phyloP scores from a whole-genome alignment of 2,329 filamentous ascomycete genomes.

The Helotiales sp. region DNA sequence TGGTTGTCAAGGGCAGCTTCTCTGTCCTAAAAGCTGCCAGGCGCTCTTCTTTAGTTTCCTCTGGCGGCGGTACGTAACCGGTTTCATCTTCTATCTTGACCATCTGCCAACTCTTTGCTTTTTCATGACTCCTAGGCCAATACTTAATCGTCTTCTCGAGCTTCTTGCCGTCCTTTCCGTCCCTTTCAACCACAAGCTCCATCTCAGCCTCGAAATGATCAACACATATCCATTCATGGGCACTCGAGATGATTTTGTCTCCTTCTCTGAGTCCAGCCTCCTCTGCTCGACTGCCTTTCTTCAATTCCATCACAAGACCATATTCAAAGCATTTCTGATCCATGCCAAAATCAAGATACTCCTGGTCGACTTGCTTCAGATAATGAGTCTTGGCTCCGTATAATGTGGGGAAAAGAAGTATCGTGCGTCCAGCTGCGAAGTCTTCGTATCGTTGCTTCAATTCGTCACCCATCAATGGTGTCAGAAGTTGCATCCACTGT shows the following conservation, averaged over 20 bases:
- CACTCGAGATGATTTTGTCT: slow-evolving; percentile 22
- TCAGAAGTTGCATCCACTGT: slow-evolving; percentile 17
- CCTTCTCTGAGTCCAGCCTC: slow-evolving; percentile 27
- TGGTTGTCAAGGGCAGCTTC: too few species aligned
- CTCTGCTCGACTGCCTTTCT: slow-evolving; percentile 23
- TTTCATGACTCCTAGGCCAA: slow-evolving; percentile 24
- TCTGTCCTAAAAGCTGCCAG: background rate
- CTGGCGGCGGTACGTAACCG: background rate
- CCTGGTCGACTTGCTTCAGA: slow-evolving; percentile 20
- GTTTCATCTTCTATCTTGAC: slow-evolving; percentile 27
- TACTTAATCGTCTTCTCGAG: slow-evolving; percentile 18
- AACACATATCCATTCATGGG: slow-evolving; percentile 25
- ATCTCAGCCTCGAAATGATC: slow-evolving; percentile 22
- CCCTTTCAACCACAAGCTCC: slow-evolving; percentile 21
- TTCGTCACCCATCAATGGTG: slow-evolving; percentile 20
- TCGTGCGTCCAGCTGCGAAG: slow-evolving; percentile 12
- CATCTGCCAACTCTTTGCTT: slow-evolving; percentile 26
- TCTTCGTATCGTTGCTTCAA: slow-evolving; percentile 8
- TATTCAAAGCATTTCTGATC: slow-evolving; percentile 21
- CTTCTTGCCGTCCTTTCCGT: too few species aligned
- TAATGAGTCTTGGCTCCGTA: slow-evolving; percentile 22
- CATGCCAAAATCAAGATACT: slow-evolving; percentile 29
- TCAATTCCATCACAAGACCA: slow-evolving; percentile 21
- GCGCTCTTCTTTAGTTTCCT: background rate
- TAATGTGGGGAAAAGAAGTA: slow-evolving; percentile 15